phyloP scores from a whole-genome alignment of 2,329 filamentous ascomycete genomes.

The Bipolaris bicolor region DNA sequence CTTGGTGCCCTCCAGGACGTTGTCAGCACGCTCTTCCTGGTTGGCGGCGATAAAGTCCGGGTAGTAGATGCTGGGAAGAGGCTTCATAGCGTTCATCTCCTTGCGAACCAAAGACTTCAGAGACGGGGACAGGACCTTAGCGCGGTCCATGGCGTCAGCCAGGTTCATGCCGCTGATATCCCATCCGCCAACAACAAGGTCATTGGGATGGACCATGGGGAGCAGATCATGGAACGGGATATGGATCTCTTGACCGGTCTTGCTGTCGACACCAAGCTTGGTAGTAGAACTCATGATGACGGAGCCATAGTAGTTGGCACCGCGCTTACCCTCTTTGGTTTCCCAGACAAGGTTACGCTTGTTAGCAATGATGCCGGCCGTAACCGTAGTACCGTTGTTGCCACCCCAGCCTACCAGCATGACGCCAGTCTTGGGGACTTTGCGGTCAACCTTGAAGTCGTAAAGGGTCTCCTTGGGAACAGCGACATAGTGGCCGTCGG shows the following conservation, averaged over 20 bases:
- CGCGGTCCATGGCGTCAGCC: slow-evolving; percentile 91
- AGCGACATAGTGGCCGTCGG: slow-evolving; percentile 79
- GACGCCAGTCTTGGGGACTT: slow-evolving; percentile 89
- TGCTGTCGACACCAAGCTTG: slow-evolving; percentile 88
- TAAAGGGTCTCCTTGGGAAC: slow-evolving; percentile 88
- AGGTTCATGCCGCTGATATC: slow-evolving; percentile 93
- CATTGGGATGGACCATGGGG: slow-evolving; percentile 96
- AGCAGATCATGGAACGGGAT: slow-evolving; percentile 93
- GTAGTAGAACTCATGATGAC: slow-evolving; percentile 96
- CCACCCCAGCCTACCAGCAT: slow-evolving; percentile 98
- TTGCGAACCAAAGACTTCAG: slow-evolving; percentile 89
- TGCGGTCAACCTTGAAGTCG: slow-evolving; percentile 96
- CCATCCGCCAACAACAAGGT: slow-evolving; percentile 94
- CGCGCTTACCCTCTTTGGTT: slow-evolving; percentile 83
- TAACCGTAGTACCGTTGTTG: slow-evolving; percentile 98
- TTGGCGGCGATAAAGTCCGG: slow-evolving; percentile 99
- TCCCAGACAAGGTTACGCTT: slow-evolving; percentile 86
- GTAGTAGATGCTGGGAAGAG: slow-evolving; percentile 95
- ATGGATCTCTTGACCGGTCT: slow-evolving; percentile 88
- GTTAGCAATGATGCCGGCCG: slow-evolving; percentile 96
- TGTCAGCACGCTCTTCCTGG: slow-evolving; percentile 95
- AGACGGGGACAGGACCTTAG: slow-evolving; percentile 91
- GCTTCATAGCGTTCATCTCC: slow-evolving; percentile 88
- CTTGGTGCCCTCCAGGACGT: slow-evolving; percentile 81
- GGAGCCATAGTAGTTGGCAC: slow-evolving; percentile 97